phyloP scores from a whole-genome alignment of 2,329 filamentous ascomycete genomes.

The Chaetomium sp. region DNA sequence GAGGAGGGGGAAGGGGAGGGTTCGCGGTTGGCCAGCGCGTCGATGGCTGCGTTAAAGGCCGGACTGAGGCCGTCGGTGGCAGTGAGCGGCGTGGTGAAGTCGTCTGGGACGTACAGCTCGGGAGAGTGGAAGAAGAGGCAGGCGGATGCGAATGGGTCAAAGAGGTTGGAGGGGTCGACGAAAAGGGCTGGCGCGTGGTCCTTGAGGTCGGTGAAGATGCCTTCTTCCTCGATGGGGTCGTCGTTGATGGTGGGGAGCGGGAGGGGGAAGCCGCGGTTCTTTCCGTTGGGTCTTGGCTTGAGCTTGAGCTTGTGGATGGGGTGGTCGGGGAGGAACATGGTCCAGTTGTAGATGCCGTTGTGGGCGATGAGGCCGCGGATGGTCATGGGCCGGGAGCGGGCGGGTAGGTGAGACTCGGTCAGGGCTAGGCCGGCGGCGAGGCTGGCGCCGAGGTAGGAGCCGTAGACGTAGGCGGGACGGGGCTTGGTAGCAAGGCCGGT shows the following conservation, averaged over 20 bases:
- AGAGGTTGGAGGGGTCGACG: constrained; percentile 49
- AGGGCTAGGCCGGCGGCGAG: constrained; percentile 60
- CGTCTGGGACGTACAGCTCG: constrained; percentile 49
- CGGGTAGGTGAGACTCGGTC: constrained; percentile 53
- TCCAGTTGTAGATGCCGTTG: constrained; percentile 68
- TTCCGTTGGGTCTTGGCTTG: not conserved
- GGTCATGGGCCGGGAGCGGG: constrained; percentile 41
- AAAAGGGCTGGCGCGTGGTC: constrained; percentile 50
- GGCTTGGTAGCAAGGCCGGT: not conserved
- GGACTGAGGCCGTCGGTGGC: not conserved
- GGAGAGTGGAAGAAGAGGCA: constrained; percentile 60
- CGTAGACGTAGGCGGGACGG: constrained; percentile 52
- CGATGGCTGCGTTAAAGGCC: constrained; percentile 24
- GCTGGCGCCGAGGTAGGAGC: constrained; percentile 60
- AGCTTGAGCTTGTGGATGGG: constrained; percentile 43
- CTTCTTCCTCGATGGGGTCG: constrained; percentile 37
- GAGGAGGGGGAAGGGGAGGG: not conserved
- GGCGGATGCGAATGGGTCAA: constrained; percentile 63
- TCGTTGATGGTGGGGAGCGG: constrained; percentile 20
- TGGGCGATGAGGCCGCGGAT: constrained; percentile 58
- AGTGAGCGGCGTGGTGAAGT: constrained; percentile 41
- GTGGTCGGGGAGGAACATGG: constrained; percentile 59
- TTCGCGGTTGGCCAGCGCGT: constrained; percentile 17
- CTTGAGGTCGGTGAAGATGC: constrained; percentile 44
- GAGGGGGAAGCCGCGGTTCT: not conserved